Evolutionary conservation across 768 basidiomycete species (phyloP), one percentile per base, ranked within the genome.

Genomic region (Pleurotus salmoneostramineus): DNA sequence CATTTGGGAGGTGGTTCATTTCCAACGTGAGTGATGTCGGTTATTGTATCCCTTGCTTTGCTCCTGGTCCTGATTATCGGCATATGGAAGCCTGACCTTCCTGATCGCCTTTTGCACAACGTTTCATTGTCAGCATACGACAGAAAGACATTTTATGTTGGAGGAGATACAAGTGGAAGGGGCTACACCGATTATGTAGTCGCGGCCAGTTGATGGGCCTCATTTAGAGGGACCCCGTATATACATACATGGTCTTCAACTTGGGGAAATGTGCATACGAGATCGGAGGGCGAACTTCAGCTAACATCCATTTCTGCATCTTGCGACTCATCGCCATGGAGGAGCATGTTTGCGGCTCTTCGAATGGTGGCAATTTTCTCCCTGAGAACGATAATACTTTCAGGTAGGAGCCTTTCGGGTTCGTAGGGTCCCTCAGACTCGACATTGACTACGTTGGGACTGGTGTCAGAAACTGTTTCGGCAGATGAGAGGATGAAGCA

Each of bases 341-440:
- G 71, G 7, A 92, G 71, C 5, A 75, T 78, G 67, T 85, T 79
- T 1, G 84, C 86, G 0, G 87, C 88, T 11, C 72, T 71, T 43
- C 79, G 77, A 14, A 92, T 76, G 4, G 72, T 73, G 7, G 72
- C 71, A 14, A 97, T 82, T 68, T 98, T 98, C 37, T 78, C 78
- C 46, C 93, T 79, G 84, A 98, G 87, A 46, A 97, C 87, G 31
- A 79, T 75, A 61, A 95, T 81, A 0, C 94, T 80, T 65, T 95
- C 93, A 0, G 84, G 85, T 11, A 96, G 74, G 8, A 98, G 76
- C 34, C 90, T 81, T 71, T 95, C 84, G 0, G 96, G 95, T 3
- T 82, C 72, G 67, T 97, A 97, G 10, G 91, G 84, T 4, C 95
- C 89, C 65, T 95, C 91, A 0, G 93, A 93, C 71, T 98, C 95